These are phyloP conservation scores for Phoma sp. DNA, from an alignment of 2,329 filamentous ascomycete genomes.

Conservation along the genomic window DNA sequence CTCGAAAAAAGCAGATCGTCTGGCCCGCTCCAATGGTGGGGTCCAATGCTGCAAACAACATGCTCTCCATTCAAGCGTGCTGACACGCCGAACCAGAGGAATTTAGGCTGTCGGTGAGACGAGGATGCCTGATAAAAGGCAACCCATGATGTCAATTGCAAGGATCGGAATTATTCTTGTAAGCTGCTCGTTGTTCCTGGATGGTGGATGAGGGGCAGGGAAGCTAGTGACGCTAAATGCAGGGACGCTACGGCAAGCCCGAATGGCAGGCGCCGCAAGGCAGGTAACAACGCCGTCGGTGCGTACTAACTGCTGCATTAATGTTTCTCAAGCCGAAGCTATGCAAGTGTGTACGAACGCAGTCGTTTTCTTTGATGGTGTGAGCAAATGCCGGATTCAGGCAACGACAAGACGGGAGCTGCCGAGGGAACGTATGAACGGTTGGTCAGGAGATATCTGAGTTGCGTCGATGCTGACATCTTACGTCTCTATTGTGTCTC, in stretches of 20 bases:
- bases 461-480: constrained; percentile 8
- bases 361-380: not conserved
- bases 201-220: constrained; percentile 10
- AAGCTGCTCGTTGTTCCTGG: not conserved
- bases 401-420: constrained; percentile 5
- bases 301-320: not conserved
- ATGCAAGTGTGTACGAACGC: not conserved
- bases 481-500: not conserved
- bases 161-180: not conserved
- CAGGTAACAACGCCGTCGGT: constrained; percentile 3
- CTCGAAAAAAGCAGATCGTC: constrained; percentile 9
- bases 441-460: constrained; percentile 8
- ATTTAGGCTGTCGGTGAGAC: not conserved
- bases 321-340: not conserved
- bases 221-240: constrained; percentile 11
- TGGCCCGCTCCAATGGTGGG: constrained; percentile 14
- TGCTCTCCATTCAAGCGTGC: not conserved
- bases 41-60: constrained; percentile 5
- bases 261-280: constrained; percentile 6
- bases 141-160: constrained; percentile 7
- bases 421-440: not conserved
- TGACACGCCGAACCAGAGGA: not conserved
- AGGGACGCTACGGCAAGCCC: constrained; percentile 14
- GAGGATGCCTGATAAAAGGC: not conserved
- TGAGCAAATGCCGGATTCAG: not conserved